Conservation (phyloP, 1,284 basidiomycete genomes). For the Fomes fomentarius region DNA sequence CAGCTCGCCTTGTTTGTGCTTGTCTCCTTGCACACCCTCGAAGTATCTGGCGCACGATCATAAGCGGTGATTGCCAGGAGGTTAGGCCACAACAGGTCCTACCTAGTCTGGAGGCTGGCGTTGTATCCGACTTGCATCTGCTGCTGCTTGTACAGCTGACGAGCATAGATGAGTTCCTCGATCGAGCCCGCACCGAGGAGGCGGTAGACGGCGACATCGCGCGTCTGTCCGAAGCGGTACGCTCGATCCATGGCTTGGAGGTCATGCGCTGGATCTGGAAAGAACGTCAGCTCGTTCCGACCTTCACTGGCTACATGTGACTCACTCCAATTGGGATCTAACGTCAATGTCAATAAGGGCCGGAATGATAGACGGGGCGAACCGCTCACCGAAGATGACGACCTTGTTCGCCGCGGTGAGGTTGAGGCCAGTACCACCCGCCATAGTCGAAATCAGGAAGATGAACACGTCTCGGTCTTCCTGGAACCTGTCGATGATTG, state of each 20-base stretch:
- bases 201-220: conserved; percentile 85
- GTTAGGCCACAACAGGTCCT: neutral
- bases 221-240: conserved; percentile 86
- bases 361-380: neutral
- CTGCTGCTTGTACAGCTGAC: conserved; percentile 89
- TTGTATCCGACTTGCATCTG: conserved; percentile 88
- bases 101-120: conserved; percentile 80
- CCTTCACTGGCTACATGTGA: too few relatives aligned
- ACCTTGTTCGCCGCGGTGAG: conserved; percentile 82
- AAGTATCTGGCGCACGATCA: conserved; percentile 59
- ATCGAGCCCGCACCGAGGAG: conserved; percentile 86
- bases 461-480: conserved; percentile 72
- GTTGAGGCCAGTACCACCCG: conserved; percentile 78
- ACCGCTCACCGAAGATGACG: conserved; percentile 75
- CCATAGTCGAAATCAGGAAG: conserved; percentile 80
- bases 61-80: neutral
- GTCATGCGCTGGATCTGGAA: conserved; percentile 81
- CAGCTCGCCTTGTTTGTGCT: conserved; percentile 73
- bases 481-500: conserved; percentile 81
- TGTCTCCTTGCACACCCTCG: conserved; percentile 79
- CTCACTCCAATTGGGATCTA: conserved; percentile 90
- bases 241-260: conserved; percentile 89
- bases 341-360: neutral
- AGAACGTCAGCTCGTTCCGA: too few relatives aligned
- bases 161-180: conserved; percentile 84